Evolutionary conservation across 345 rosid genomes (phyloP), one percentile per base, ranked within the genome.

Genomic region (Eucalyptus cloeziana): DNA sequence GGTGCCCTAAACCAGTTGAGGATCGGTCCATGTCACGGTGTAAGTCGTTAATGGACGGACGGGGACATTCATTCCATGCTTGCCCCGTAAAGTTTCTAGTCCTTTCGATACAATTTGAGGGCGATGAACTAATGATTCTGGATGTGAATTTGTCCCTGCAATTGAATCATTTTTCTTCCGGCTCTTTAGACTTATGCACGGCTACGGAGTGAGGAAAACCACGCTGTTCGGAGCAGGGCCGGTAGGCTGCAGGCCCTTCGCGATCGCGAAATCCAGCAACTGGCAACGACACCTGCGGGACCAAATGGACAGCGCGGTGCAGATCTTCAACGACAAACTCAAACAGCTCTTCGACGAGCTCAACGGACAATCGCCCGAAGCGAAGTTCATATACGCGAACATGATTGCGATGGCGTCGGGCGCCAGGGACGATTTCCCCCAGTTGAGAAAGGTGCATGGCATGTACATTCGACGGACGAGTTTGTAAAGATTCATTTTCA

Each of bases 211-310:
- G 27, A 91, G 98, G 89, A 92, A 37, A 37, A 37, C 40, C 40
- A 37, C 40, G 40, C 40, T 37, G 40, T 37, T 37, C 40, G 40
- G 40, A 37, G 40, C 40, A 37, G 40, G 40, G 40, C 40, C 40
- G 40, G 1, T 37, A 37, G 40, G 95, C 37, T 96, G 99, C 92
- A 96, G 92, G 86, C 99, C 97, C 7, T 92, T 92, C 58, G 92
- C 94, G 49, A n/a, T n/a, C 50, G 91, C 2, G 49, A 91, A 2
- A 83, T 67, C 76, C 33, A 87, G 1, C 91, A 93, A 47, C 15
- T 52, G 58, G 58, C 25, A 52, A 21, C 58, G 92, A 50, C 94
- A 96, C 47, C 93, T 88, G 3, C 90, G 87, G 9, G 67, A 89
- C 85, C 30, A 37, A 83, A 92, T 95, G 71, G 94, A 94, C 89